These are phyloP conservation scores for Cubamyces sp. DNA, from an alignment of 768 basidiomycete genomes.

Conservation along the genomic window DNA sequence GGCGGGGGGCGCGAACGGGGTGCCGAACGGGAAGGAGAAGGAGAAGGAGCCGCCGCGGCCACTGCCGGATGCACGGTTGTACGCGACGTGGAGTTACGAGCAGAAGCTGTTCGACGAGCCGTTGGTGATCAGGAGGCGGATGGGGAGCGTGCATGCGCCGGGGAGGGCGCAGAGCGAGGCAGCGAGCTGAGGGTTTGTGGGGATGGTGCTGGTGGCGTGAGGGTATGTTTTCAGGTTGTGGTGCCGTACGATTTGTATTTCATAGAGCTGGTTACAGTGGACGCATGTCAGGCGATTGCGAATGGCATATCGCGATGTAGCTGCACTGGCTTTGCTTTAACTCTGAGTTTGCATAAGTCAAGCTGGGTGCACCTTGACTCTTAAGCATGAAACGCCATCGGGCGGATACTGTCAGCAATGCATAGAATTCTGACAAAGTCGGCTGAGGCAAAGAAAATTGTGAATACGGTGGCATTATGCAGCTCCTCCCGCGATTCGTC, in stretches of 20 bases:
- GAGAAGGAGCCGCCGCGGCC: conserved; percentile 37
- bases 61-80: conserved; percentile 52
- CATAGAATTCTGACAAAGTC: no score
- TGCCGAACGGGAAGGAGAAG: conserved; percentile 34
- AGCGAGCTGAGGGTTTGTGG: conserved; percentile 1
- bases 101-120: conserved; percentile 46
- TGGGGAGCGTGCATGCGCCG: conserved; percentile 30
- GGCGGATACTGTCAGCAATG: no score
- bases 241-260: conserved; percentile 1
- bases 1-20: conserved; percentile 24
- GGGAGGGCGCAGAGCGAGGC: conserved; percentile 26
- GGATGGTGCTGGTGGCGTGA: neutral
- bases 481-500: no score
- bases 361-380: no score
- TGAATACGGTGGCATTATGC: no score
- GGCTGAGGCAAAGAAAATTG: no score
- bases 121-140: conserved; percentile 36
- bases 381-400: no score
- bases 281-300: no score
- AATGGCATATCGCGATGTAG: no score
- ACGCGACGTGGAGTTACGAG: conserved; percentile 56
- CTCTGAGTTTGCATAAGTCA: no score
- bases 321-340: no score
- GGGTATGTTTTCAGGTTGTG: neutral
- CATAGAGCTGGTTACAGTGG: no score